Evolutionary conservation across 2,329 filamentous ascomycete species (phyloP), one percentile per base, ranked within the genome.

Genomic region (Colletotrichum eremochloae): DNA sequence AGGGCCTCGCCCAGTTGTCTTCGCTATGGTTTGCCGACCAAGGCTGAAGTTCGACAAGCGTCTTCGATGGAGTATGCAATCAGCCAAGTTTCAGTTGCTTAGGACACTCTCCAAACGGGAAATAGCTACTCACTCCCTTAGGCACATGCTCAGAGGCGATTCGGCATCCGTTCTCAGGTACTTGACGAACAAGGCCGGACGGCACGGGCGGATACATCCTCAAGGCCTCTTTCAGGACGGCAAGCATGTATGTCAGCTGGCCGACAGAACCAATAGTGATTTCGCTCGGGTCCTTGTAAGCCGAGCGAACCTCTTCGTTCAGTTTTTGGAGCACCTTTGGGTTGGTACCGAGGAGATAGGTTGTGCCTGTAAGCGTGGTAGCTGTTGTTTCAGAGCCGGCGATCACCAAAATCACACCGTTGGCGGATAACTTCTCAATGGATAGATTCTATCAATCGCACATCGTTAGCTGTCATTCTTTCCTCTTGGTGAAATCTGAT

Each of bases 301-400:
- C 50, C 0, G 77, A 74, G 0, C 84, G 82, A 0, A 87, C 77
- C 76, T 87, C 86, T 0, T 78, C 20, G 1, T 74, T 76, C 12
- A 86, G 55, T 44, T 76, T 82, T 9, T 77, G 57, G 8, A 82
- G 72, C 1, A 72, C 75, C 0, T 77, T 63, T 0, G 81, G 81
- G 42, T 83, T 79, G 2, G 48, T 76, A 0, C 77, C 66, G 2
- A 88, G 77, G 0, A 83, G 77, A 64, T 81, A 86, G 0, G 83
- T 84, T 0, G 79, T 76, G 1, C 84, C 85, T 0, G 79, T 76
- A 2, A 87, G 76, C 2, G 81, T 76, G 0, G 84, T 84, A 0
- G 85, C 84, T 0, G 84, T 86, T 0, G 85, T 87, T 66, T 87
- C 84, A 5, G 79, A 82, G 0, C 85, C 85, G 0, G 82, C 85